Conservation (phyloP, 2,329 filamentous ascomycete species). For the Camptophora hylomeconis region DNA sequence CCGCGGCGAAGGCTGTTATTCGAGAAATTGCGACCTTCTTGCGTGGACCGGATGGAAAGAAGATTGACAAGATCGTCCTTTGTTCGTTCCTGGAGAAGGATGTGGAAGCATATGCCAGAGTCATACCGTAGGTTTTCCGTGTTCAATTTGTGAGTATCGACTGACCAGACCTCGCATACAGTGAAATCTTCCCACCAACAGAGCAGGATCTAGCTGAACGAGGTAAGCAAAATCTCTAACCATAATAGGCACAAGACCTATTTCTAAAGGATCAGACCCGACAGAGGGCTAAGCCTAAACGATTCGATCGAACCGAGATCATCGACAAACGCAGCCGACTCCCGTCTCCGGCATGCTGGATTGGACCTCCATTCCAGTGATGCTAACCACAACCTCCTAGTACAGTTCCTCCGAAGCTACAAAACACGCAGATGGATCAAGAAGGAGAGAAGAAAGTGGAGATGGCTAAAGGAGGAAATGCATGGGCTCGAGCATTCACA, state of each 20-base stretch:
- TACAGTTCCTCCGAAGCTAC: too few species aligned
- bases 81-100: slow-evolving; percentile 75
- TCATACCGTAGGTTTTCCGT: slow-evolving; percentile 61
- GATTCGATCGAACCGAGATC: not conserved
- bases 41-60: slow-evolving; percentile 27
- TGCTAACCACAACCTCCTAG: too few species aligned
- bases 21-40: slow-evolving; percentile 45
- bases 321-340: not conserved
- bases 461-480: too few species aligned
- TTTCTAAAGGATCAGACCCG: slow-evolving; percentile 8
- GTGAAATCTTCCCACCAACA: slow-evolving; percentile 37
- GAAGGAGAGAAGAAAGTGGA: too few species aligned
- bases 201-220: slow-evolving; percentile 22
- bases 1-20: slow-evolving; percentile 62
- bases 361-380: too few species aligned
- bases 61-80: slow-evolving; percentile 64
- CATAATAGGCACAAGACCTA: slow-evolving; percentile 1
- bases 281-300: slow-evolving; percentile 8
- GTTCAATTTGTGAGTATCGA: not conserved
- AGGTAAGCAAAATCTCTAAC: slow-evolving; percentile 18
- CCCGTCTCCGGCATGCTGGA: too few species aligned
- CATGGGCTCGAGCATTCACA: too few species aligned
- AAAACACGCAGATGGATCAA: too few species aligned
- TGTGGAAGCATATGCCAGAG: slow-evolving; percentile 54
- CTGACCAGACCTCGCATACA: slow-evolving; percentile 15